A percentile compares a stretch with the other conserved stretches of the same genome.
These are phyloP conservation scores for Russula abietina DNA, from an alignment of 768 basidiomycete species.

Conservation along the genomic window DNA sequence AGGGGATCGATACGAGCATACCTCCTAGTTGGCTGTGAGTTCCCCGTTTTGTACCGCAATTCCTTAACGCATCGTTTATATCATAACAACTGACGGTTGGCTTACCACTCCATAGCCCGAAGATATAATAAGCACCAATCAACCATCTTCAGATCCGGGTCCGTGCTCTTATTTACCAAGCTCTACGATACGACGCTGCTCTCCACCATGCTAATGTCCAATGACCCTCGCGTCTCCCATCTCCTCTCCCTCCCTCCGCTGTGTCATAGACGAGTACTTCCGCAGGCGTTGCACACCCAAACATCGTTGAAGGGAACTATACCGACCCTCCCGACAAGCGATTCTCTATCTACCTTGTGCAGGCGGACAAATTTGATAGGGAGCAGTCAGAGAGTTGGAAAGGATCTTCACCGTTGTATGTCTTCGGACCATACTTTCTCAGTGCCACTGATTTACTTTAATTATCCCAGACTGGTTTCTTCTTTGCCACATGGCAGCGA, in stretches of 20 bases:
- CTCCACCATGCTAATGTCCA: neutral
- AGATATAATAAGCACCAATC: neutral
- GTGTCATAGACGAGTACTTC: neutral
- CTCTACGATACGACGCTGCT: conserved; percentile 8
- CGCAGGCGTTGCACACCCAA: neutral
- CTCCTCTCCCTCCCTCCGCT: conserved; percentile 1
- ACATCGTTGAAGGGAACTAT: conserved; percentile 6
- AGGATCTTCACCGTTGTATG: conserved; percentile 24
- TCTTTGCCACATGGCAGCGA: conserved; percentile 27
- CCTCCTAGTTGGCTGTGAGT: conserved; percentile 18
- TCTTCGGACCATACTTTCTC: neutral
- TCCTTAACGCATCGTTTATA: neutral
- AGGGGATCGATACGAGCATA: neutral
- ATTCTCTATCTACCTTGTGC: conserved; percentile 20
- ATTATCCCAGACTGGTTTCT: conserved; percentile 26
- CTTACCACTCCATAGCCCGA: neutral
- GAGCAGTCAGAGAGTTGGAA: conserved; percentile 22
- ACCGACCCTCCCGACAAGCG: conserved; percentile 13
- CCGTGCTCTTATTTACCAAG: conserved; percentile 10
- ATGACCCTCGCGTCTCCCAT: neutral
- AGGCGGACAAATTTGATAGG: conserved; percentile 21
- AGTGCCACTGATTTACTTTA: neutral
- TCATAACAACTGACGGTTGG: no score
- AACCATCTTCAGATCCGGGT: neutral
- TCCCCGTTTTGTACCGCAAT: neutral